Base-by-base conservation (phyloP, 169 alveolate genomes). In the Eimeria praecox region DNA sequence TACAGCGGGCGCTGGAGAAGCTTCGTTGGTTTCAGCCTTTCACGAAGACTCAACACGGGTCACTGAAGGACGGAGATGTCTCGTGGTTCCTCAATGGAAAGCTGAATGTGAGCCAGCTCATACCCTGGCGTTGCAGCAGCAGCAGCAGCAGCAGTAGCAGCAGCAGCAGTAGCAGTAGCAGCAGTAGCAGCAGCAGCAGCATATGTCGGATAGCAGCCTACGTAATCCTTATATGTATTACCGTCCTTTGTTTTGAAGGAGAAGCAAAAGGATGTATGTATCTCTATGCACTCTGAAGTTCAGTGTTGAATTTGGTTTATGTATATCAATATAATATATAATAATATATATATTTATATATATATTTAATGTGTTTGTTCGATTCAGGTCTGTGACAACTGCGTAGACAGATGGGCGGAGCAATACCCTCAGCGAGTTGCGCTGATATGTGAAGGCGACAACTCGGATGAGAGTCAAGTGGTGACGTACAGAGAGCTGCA, bases 361-460 rank as follows among this genome's bases (percentile, higher is more conserved):
- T 20, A 20, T 1, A 6, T 90, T 35, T 1, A 14, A 9, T 64
- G n/a, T 49, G 12, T 10, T 52, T 24, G 56, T 52, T 14, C 38
- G 16, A 8, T 40, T 69, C 86, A 95, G 97, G 98, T 98, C n/a
- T 98, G 99, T 95, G 98, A 98, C 83, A 98, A 98, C 96, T 98
- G 99, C 95, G 99, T 98, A n/a, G 99, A 98, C 95, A 96, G 99
- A 73, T 98, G 99, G 99, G 99, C 98, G 0, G 99, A 97, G 95
- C 92, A 85, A 46, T 95, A 97, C 87, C 99, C 99, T 16, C 96
- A 97, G 46, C 82, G 97, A 54, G 90, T 96, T 40, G 99, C 99
- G 77, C 95, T 98, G 52, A 97, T 98, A 83, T 98, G 98, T 97
- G 99, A 98, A 94, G 98, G 98, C 12, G 99, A 98, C 93, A 98